Evolutionary conservation across 345 rosid genomes (phyloP), one percentile per base, ranked within the genome.

Genomic region (Eucalyptus pauciflora): DNA sequence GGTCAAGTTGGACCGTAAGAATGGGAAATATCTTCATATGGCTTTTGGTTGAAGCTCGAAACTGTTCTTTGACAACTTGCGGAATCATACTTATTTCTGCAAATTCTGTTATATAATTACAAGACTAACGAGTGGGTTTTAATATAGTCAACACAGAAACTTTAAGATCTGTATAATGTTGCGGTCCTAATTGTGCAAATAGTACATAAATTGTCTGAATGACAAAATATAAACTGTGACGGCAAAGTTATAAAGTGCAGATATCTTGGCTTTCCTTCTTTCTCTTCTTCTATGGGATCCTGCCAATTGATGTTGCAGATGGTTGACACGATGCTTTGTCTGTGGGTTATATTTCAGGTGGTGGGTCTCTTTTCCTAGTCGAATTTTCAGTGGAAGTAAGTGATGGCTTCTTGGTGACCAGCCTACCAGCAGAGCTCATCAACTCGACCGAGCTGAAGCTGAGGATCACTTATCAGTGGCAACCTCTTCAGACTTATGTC

Each of bases 401-500:
- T 90, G 94, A 95, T 29, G 99, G 99, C 20, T 93, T 91, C 89
- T 86, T 97, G 64, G 86, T 90, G 89, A 93, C 98, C 49, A 94
- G 91, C 90, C 92, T 97, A 46, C 96, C 98, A 11, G 91, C 97
- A 8, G 94, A 93, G 89, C 98, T 97, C 54, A 93, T 97, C 85
- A 92, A 88, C 81, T 92, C 97, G 29, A 96, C 99, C 4, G 99
- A 97, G 92, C 91, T 97, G 86, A 97, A 95, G 97, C 91, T 94
- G 20, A 93, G 87, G 90, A 92, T 90, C 46, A 91, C 90, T 89
- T 92, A 92, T 89, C 94, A 89, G 86, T 97, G 99, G 99, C 98
- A 96, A 89, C 97, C 98, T 27, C 94, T 97, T 90, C 98, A 97
- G 91, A 94, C 99, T 37, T 97, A 97, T 64, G 95, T 97, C 5